Evolutionary conservation across 805 yeast species (phyloP), one percentile per base, ranked within the genome.

Genomic region (Starmerella riodocensis): DNA sequence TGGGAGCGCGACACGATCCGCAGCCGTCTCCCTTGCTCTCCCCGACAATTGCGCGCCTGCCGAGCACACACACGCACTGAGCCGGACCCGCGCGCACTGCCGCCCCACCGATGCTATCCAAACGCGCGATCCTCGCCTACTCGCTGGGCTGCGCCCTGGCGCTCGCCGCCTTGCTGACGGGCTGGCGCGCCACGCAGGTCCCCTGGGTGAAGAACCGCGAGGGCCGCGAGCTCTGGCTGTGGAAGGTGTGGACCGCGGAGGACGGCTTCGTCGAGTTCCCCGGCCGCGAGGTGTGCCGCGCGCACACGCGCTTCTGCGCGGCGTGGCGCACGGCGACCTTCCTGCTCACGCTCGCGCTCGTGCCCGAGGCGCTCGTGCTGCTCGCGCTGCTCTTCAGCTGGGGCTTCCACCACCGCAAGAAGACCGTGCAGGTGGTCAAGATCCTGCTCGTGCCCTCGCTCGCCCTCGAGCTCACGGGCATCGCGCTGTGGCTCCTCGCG

Each of bases 321-420:
- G 41, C 41, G 8, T 56, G 61, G 61, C 39, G 49, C 17, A 53
- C 55, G 5, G 48, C 53, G 2, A 40, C 48, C 11, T 56, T 56
- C 34, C 35, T 51, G 31, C 40, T 53, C 45, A 46, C 49, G 34
- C 34, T 56, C 27, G 36, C 53, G 8, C 29, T 55, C 13, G 46
- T 51, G 1, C 49, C 53, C 19, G 54, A 54, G 20, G 34, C 39
- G 3, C 39, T 50, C 6, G 42, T 35, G 7, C 33, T 43, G 12
- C 33, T 45, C 16, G 46, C 49, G 12, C 31, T 50, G 2, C 24
- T 40, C 4, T 51, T 50, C 37, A 46, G 51, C 26, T 46, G 46
- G 46, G 40, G 37, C 7, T 41, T 42, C 28, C 42, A 46, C 21
- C 48, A 41, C 27, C 52, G 55, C 9, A 48, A 45, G 32, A 47